Base-by-base conservation (phyloP, 169 alveolate species). In the Cryptosporidium ubiquitum region DNA sequence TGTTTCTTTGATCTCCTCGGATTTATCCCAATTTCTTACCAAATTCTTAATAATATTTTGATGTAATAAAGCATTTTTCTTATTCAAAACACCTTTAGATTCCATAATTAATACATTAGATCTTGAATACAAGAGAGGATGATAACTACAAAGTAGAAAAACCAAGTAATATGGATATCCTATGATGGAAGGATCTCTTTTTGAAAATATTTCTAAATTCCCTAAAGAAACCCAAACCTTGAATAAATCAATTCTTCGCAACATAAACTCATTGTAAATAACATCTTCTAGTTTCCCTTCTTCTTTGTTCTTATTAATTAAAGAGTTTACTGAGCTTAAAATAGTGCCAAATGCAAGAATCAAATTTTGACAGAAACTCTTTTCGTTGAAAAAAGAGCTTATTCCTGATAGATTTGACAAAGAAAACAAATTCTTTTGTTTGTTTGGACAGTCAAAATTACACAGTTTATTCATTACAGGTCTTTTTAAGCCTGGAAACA, bases 121-220 rank as follows among this genome's bases (percentile, higher is more conserved):
- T 39, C 64, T 31, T 42, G 26, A 40, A 69, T 26, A 69, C 29
- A 71, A 0, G 66, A 79, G 39, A 26, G 89, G 89, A 79, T 79
- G 89, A 31, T 44, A 79, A 42, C 73, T 61, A 23, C 74, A 79
- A 37, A 79, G 52, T 39, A 79, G 35, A n/a, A 79, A 79, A 20
- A 79, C 6, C 3, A 31, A 9, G 35, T 20, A 58, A 33, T 79
- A 61, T 14, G 31, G 29, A 18, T 29, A 79, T 31, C 74, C 74
- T 42, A 79, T 60, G 5, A 1, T 66, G 3, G 58, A 60, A 5
- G 79, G 68, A 20, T 37, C 64, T 18, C 42, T 44, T 40, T 35
- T 37, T 10, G 71, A 64, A 16, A 64, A 9, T 0, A 64, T 31
- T 35, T 64, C 71, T 35, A 64, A 29, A 23, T 26, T 55, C 5